Base-by-base conservation (phyloP, 2,329 filamentous ascomycete species). In the Aureobasidium leucospermi region DNA sequence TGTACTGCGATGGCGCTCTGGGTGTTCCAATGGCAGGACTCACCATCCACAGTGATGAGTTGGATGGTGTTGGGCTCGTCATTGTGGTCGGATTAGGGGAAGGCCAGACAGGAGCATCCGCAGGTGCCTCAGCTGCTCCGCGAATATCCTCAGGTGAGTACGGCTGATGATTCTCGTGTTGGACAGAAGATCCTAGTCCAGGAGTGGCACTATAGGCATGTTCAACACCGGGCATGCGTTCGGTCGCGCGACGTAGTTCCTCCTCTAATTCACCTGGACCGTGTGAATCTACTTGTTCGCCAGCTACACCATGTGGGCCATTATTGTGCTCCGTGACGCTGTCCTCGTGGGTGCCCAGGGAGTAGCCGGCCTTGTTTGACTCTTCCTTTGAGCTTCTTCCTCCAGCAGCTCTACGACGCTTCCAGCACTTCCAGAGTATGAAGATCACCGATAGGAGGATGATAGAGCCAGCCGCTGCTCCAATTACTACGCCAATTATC, bases 11-110 rank as follows among this genome's bases (percentile, higher is more conserved):
- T 23, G 39, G 19, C 6, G 10, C 31, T 19, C 41, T 29, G 7
- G 47, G 56, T 9, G 52, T 46, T n/a, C 9, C 16, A 10, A 31
- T 31, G 4, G 8, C 36, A 15, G 55, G 32, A 2, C 29, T 28
- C 16, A 13, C n/a, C 56, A 51, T 51, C 45, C 45, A 59, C 36
- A 51, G 16, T 13, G 56, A 59, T 16, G 46, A 59, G 38, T 59
- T 59, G 23, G 56, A 59, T 8, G 43, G 45, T 9, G 56, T 29
- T 16, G 56, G 56, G 29, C 55, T 58, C 1, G 43, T 32, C 15
- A 58, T 58, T 19, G 32, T 23, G 23, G 13, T 32, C 6, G 48
- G 47, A 9, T 13, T 48, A 15, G 55, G 55, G 1, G 55, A 58
- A 6, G 31, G 11, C 41, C 41, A 46, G 13, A 31, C 1, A 29